Base-by-base conservation (phyloP, 495 filamentous ascomycete species). In the Podospora pseudopauciseta region DNA sequence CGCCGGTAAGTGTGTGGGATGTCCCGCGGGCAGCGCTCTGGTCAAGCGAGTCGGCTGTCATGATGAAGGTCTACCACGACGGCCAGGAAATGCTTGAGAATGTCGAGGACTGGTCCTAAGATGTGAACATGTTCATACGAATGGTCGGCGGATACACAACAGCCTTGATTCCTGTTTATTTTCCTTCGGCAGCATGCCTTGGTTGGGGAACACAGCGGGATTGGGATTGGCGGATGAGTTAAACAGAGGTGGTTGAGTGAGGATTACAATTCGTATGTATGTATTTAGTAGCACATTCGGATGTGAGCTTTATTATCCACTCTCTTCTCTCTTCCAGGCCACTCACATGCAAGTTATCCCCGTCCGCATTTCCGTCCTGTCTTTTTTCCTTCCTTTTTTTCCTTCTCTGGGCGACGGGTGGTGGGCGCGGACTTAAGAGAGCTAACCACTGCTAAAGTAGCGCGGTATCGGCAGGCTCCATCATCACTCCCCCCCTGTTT, bases 401-500 rank as follows among this genome's bases (percentile, higher is more conserved):
- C 23, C 30, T 32, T 7, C 30, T 13, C 39, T 11, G 39, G 6
- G 39, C 39, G 39, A 49, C 11, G 39, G 39, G 39, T 20, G 55
- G 55, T 58, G 55, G 55, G n/a, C 4, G 23, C 39, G 39, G 39
- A 49, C 39, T 49, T 49, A 49, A 49, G 39, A 49, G 39, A 49
- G 39, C 39, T 49, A 49, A 49, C 39, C n/a, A 58, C 55, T 58
- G 55, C n/a, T 19, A 58, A 58, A 20, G 55, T 58, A 58, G 55
- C 55, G 55, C 55, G 55, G 55, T 58, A 58, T 58, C 55, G 55
- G 55, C n/a, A 49, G 55, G 16, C 55, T 19, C 55, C 15, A 11
- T 16, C 5, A 18, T 49, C 39, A 49, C 5, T 11, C 39, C 39
- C 39, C 39, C 39, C 39, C 39, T 49, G 39, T 49, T 16, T 11